Evolutionary conservation across 2,329 filamentous ascomycete species (phyloP).

Genomic region (Aspergillus chevalieri): DNA sequence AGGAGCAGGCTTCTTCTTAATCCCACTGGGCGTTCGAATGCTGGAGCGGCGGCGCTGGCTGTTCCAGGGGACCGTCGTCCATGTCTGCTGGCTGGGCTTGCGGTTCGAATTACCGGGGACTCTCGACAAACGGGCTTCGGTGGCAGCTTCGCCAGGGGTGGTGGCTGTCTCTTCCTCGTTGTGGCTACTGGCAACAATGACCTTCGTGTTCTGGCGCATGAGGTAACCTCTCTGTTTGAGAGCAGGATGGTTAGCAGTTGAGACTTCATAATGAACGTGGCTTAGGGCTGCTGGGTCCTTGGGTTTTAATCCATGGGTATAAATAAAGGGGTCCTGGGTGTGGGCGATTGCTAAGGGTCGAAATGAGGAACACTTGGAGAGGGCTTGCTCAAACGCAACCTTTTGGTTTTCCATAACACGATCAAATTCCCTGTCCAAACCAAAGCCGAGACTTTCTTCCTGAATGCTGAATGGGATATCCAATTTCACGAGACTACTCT

Average conservation of each 20-base stretch:
- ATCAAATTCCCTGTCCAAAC: conserved; percentile 87
- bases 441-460: conserved; percentile 67
- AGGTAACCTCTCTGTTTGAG: conserved; percentile 88
- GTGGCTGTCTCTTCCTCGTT: conserved; percentile 51
- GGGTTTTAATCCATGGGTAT: conserved; percentile 12
- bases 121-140: conserved; percentile 44
- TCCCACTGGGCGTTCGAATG: conserved; percentile 52
- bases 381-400: conserved; percentile 59
- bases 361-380: conserved; percentile 29
- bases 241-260: conserved; percentile 58
- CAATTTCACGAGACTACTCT: conserved; percentile 70
- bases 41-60: conserved; percentile 65
- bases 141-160: conserved; percentile 18
- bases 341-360: conserved; percentile 7
- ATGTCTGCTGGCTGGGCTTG: conserved; percentile 76
- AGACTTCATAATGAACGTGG: conserved; percentile 12
- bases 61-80: conserved; percentile 97
- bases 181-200: conserved; percentile 79
- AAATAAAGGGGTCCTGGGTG: conserved; percentile 6
- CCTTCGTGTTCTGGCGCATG: conserved; percentile 97
- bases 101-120: conserved; percentile 68
- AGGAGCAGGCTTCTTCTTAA: conserved; percentile 53
- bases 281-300: conserved; percentile 9
- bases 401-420: conserved; percentile 94
- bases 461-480: conserved; percentile 69